A percentile compares a stretch with the other conserved stretches of the same genome.
phyloP scores from a whole-genome alignment of 352 stramenopile species.

The Phytophthora aleatoria region DNA sequence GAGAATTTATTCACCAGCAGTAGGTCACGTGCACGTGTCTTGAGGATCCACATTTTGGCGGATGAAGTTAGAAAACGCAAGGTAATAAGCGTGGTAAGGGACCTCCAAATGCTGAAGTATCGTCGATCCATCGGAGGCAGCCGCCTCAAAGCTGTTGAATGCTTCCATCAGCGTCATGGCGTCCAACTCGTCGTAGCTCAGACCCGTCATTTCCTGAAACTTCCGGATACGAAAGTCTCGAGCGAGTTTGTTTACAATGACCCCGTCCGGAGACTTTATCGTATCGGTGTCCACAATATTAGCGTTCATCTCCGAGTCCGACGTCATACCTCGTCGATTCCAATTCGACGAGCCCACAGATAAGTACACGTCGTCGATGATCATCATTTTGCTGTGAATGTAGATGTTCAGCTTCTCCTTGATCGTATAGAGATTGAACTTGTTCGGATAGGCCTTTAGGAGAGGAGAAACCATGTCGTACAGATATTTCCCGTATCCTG shows the following conservation, averaged over 20 bases:
- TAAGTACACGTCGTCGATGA: constrained; percentile 68
- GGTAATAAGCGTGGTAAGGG: constrained; percentile 2
- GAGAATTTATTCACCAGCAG: neutral
- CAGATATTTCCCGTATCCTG: constrained; percentile 48
- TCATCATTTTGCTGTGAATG: constrained; percentile 55
- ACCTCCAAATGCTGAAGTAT: constrained; percentile 35
- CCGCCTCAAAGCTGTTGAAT: constrained; percentile 35
- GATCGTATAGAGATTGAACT: constrained; percentile 40
- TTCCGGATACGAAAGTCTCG: constrained; percentile 62
- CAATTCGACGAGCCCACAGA: constrained; percentile 63
- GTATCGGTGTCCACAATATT: constrained; percentile 51
- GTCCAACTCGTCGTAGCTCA: constrained; percentile 41
- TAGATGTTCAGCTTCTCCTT: constrained; percentile 47
- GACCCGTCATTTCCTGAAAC: constrained; percentile 60
- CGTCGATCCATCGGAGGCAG: constrained; percentile 14
- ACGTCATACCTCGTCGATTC: constrained; percentile 50
- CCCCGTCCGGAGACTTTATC: constrained; percentile 24
- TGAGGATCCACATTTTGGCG: constrained; percentile 22
- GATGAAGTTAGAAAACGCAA: constrained; percentile 12
- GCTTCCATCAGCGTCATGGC: constrained; percentile 48
- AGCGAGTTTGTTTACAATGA: constrained; percentile 43
- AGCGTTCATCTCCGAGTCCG: constrained; percentile 56
- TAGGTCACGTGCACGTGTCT: constrained; percentile 9
- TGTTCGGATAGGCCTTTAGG: constrained; percentile 32
- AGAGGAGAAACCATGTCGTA: constrained; percentile 58